These are phyloP conservation scores for Chenopodium quinoa DNA, from an alignment of 148 eudicot genomes.

Conservation along the genomic window DNA sequence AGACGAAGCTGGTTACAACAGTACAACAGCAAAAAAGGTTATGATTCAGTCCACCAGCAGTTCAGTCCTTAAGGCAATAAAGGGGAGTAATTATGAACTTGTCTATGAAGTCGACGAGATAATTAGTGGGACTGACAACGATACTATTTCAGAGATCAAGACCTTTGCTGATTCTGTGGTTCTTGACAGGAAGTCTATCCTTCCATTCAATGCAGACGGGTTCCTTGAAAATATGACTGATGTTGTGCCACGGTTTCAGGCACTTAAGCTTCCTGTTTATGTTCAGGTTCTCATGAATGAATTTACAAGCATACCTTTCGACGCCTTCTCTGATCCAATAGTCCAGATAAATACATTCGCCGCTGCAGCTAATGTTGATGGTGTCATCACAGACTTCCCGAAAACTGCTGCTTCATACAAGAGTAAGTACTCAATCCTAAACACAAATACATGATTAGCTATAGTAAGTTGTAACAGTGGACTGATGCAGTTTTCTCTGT, in stretches of 20 bases:
- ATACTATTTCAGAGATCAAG: conserved; percentile 60
- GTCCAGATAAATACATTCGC: conserved; percentile 56
- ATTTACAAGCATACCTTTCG: conserved; percentile 64
- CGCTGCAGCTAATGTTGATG: conserved; percentile 46
- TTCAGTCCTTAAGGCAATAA: conserved; percentile 58
- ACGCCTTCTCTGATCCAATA: conserved; percentile 70
- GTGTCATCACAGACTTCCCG: conserved; percentile 78
- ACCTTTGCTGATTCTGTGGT: conserved; percentile 70
- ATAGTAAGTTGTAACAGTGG: no score
- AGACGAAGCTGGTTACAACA: conserved; percentile 39
- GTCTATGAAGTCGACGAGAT: conserved; percentile 61
- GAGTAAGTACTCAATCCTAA: conserved; percentile 48
- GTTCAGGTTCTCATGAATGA: conserved; percentile 63
- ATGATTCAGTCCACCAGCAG: conserved; percentile 77
- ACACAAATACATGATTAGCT: no score
- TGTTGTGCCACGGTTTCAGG: conserved; percentile 56
- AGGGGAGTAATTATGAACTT: conserved; percentile 52
- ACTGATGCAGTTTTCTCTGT: background rate
- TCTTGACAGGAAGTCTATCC: conserved; percentile 55
- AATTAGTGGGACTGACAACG: conserved; percentile 47
- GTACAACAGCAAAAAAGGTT: conserved; percentile 46
- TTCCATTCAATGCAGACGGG: conserved; percentile 27
- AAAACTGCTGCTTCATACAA: conserved; percentile 58
- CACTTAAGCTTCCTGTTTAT: conserved; percentile 55
- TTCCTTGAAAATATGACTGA: conserved; percentile 46